These are phyloP conservation scores for Solanum pinnatisectum DNA, from an alignment of 257 asterid species.

Conservation along the genomic window DNA sequence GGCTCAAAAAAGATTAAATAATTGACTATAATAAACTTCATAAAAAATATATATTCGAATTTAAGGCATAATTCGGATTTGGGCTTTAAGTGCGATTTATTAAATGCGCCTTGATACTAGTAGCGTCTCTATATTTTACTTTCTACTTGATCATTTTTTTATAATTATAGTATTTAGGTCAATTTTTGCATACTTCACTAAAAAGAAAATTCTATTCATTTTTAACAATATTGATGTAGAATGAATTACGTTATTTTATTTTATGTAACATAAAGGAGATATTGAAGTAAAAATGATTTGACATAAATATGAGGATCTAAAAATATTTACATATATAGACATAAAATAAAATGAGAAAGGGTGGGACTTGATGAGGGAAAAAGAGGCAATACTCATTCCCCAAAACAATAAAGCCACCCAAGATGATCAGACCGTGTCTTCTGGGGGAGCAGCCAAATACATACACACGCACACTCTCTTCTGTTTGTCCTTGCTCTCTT, in stretches of 20 bases:
- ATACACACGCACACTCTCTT: background rate
- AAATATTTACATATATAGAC: background rate
- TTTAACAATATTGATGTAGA: background rate
- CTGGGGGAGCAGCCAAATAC: conserved; percentile 1
- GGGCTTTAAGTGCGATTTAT: no score
- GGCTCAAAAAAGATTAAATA: no score
- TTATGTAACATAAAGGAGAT: background rate
- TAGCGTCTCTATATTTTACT: background rate
- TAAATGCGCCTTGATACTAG: no score
- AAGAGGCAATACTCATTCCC: background rate
- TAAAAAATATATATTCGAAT: no score
- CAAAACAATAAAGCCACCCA: conserved; percentile 7
- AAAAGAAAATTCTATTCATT: background rate
- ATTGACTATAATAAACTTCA: no score
- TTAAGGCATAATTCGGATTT: no score
- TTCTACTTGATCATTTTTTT: background rate
- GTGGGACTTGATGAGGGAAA: background rate
- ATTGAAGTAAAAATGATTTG: background rate
- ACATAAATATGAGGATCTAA: background rate
- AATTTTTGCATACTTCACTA: background rate
- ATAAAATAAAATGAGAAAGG: background rate
- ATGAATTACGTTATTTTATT: background rate
- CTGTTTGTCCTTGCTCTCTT: background rate
- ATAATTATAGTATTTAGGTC: background rate
- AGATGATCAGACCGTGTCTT: conserved; percentile 15